These are phyloP conservation scores for Ogataea salicorniae DNA, from an alignment of 805 yeast species.

Conservation along the genomic window DNA sequence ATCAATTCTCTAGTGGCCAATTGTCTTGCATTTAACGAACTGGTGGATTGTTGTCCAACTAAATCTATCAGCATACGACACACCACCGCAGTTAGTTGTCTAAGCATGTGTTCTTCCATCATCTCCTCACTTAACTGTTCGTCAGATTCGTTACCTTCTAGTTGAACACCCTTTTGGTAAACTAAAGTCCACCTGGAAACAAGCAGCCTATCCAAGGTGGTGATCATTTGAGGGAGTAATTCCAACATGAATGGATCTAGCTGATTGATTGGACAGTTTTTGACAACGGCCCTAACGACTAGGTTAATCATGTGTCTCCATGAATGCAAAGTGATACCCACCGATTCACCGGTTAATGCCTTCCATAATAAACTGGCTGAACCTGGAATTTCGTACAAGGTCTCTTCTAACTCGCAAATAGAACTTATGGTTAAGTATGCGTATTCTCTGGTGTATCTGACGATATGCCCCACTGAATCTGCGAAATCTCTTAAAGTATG, in stretches of 20 bases:
- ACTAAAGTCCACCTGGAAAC: constrained; percentile 72
- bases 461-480: constrained; percentile 93
- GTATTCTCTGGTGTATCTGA: constrained; percentile 93
- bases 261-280: constrained; percentile 76
- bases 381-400: constrained; percentile 80
- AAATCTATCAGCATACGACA: constrained; percentile 83
- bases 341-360: constrained; percentile 78
- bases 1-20: constrained; percentile 61
- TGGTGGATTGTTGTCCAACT: constrained; percentile 66
- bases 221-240: constrained; percentile 71
- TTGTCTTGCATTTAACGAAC: constrained; percentile 50
- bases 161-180: constrained; percentile 49
- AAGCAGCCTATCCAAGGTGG: constrained; percentile 68
- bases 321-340: constrained; percentile 88
- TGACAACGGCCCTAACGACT: constrained; percentile 78
- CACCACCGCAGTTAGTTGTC: constrained; percentile 90
- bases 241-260: constrained; percentile 67
- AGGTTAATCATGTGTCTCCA: constrained; percentile 96
- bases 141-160: constrained; percentile 56
- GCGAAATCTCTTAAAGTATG: constrained; percentile 94
- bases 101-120: constrained; percentile 92
- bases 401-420: constrained; percentile 82
- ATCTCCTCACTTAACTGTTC: constrained; percentile 91
- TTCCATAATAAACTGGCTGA: constrained; percentile 74
- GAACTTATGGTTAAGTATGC: constrained; percentile 88